Evolutionary conservation across 768 basidiomycete species (phyloP).

Genomic region (Serpula lacrymans): DNA sequence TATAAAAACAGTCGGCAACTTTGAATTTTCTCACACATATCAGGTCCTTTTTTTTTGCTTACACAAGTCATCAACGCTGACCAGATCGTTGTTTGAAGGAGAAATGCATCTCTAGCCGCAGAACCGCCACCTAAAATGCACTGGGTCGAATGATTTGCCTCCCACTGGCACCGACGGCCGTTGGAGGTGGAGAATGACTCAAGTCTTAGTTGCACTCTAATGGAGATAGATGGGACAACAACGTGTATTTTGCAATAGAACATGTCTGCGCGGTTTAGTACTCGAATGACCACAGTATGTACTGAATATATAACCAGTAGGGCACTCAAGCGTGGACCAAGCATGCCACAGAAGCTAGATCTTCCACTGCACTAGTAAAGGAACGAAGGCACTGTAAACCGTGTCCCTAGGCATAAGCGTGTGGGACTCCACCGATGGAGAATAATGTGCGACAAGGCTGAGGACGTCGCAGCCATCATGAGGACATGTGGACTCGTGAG

Average conservation of each 20-base stretch:
- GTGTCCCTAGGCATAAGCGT: conserved; percentile 74
- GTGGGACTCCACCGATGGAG: too few relatives aligned
- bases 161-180: too few relatives aligned
- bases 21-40: conserved; percentile 9
- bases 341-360: conserved; percentile 34
- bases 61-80: too few relatives aligned
- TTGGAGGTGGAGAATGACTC: background rate
- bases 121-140: background rate
- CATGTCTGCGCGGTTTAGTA: conserved; percentile 68
- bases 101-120: too few relatives aligned
- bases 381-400: conserved; percentile 71
- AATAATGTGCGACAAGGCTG: too few relatives aligned
- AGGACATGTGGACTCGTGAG: too few relatives aligned
- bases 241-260: background rate
- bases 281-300: conserved; percentile 60
- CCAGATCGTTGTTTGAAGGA: too few relatives aligned
- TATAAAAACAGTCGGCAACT: conserved; percentile 6
- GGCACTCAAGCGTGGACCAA: conserved; percentile 79
- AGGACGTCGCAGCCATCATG: too few relatives aligned
- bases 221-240: too few relatives aligned
- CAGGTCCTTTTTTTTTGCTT: too few relatives aligned
- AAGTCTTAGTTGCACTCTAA: too few relatives aligned
- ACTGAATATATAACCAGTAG: conserved; percentile 41
- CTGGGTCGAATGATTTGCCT: background rate
- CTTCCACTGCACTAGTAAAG: conserved; percentile 77